Evolutionary conservation across 371 early-diverging fungal genomes (phyloP).

Genomic region (Mortierella sp.): DNA sequence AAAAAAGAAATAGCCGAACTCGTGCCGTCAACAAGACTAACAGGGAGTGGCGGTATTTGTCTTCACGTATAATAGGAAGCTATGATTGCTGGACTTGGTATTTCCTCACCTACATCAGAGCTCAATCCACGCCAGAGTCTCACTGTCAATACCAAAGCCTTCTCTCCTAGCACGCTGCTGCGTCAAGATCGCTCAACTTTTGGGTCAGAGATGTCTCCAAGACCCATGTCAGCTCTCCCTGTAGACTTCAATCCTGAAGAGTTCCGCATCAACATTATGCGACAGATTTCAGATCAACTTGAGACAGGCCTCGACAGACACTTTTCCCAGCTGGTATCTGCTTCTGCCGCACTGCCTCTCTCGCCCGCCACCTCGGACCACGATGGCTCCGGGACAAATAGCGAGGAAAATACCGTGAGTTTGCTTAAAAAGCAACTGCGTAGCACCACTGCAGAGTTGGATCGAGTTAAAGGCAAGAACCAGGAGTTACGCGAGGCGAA

Average conservation of each 20-base stretch:
- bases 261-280: constrained; percentile 44
- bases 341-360: constrained; percentile 35
- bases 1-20: constrained; percentile 7
- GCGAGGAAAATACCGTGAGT: constrained; percentile 11
- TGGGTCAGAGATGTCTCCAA: constrained; percentile 32
- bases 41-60: not conserved
- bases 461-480: constrained; percentile 43
- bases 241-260: constrained; percentile 49
- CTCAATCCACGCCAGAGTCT: constrained; percentile 20
- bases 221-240: constrained; percentile 22
- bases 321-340: constrained; percentile 42
- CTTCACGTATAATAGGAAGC: constrained; percentile 18
- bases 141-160: constrained; percentile 43
- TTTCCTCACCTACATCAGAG: constrained; percentile 38
- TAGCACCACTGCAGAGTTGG: constrained; percentile 35
- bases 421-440: constrained; percentile 34
- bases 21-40: not conserved
- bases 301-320: constrained; percentile 55
- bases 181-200: constrained; percentile 49
- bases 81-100: constrained; percentile 40
- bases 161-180: constrained; percentile 22
- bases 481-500: constrained; percentile 45
- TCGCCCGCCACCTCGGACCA: constrained; percentile 44
- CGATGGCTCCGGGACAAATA: constrained; percentile 15
- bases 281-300: constrained; percentile 50